A percentile compares a stretch with the other conserved stretches of the same genome.
These are phyloP conservation scores for Yamadazyma phyllophila DNA, from an alignment of 805 yeast genomes.

Conservation along the genomic window DNA sequence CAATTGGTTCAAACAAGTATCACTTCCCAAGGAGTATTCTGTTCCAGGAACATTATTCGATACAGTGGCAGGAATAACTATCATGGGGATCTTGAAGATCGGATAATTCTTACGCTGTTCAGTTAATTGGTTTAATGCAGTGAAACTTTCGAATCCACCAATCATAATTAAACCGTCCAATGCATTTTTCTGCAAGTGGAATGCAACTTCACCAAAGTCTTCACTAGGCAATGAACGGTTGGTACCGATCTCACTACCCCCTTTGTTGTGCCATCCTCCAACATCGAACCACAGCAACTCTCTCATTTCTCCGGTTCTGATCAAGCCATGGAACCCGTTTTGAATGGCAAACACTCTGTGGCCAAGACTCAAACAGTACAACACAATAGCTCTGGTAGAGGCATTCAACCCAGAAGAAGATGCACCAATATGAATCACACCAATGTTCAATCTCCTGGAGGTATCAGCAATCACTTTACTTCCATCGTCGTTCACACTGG, in stretches of 20 bases:
- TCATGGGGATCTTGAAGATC: constrained; percentile 74
- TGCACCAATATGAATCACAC: constrained; percentile 75
- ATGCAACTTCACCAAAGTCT: constrained; percentile 70
- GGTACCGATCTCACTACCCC: constrained; percentile 84
- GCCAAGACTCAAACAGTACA: constrained; percentile 72
- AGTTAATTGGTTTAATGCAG: constrained; percentile 66
- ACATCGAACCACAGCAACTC: constrained; percentile 66
- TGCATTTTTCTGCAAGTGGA: constrained; percentile 62
- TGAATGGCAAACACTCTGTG: constrained; percentile 69
- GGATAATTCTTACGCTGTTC: constrained; percentile 61
- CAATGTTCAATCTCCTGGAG: constrained; percentile 60
- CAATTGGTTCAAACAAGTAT: constrained; percentile 70
- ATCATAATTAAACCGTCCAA: constrained; percentile 71
- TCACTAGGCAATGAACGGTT: constrained; percentile 68
- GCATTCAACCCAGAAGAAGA: constrained; percentile 78
- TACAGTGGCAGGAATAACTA: constrained; percentile 74
- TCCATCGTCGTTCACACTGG: constrained; percentile 39
- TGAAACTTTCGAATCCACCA: constrained; percentile 82
- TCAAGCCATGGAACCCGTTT: constrained; percentile 73
- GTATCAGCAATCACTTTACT: constrained; percentile 43
- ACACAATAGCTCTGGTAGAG: constrained; percentile 72
- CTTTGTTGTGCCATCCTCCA: constrained; percentile 68
- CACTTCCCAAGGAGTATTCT: constrained; percentile 73
- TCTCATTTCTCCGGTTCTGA: constrained; percentile 59
- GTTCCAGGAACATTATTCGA: constrained; percentile 83